Conservation (phyloP, 768 basidiomycete species). For the Cystofilobasidium bisporidii region DNA sequence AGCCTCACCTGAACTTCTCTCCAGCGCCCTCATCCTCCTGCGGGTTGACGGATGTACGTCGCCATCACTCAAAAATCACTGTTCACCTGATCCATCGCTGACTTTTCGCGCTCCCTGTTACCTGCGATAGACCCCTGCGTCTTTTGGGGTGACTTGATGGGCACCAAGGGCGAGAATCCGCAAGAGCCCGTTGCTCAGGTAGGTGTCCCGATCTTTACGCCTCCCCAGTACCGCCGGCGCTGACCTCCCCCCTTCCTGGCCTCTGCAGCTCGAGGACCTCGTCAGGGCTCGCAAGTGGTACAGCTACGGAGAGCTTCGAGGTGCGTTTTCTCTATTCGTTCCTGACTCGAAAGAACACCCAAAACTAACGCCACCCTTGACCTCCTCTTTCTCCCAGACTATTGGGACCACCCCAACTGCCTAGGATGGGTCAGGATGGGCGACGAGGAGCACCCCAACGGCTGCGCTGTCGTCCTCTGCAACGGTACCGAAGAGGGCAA, state of each 20-base stretch:
- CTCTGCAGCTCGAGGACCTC: slow-evolving; percentile 40
- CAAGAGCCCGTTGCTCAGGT: slow-evolving; percentile 38
- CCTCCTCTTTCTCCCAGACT: slow-evolving; percentile 34
- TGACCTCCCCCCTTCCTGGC: too few relatives aligned
- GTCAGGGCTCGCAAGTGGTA: slow-evolving; percentile 36
- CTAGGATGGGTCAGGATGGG: slow-evolving; percentile 44
- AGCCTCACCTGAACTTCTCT: neutral
- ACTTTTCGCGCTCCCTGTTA: too few relatives aligned
- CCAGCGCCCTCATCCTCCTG: slow-evolving; percentile 40
- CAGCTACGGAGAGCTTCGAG: slow-evolving; percentile 35
- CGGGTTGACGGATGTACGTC: slow-evolving; percentile 43
- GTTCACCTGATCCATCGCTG: too few relatives aligned
- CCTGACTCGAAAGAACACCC: too few relatives aligned
- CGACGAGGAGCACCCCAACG: slow-evolving; percentile 40
- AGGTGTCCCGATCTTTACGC: neutral
- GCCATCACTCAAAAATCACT: too few relatives aligned
- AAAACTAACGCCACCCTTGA: neutral
- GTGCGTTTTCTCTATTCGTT: neutral
- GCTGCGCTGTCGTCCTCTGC: slow-evolving; percentile 39
- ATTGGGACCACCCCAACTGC: slow-evolving; percentile 39
- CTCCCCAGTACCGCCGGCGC: too few relatives aligned
- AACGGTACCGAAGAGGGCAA: slow-evolving; percentile 30
- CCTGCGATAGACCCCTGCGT: slow-evolving; percentile 42
- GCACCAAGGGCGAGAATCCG: slow-evolving; percentile 41
- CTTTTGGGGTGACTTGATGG: slow-evolving; percentile 43